phyloP scores from a whole-genome alignment of 768 basidiomycete species.

The Suillus spraguei region DNA sequence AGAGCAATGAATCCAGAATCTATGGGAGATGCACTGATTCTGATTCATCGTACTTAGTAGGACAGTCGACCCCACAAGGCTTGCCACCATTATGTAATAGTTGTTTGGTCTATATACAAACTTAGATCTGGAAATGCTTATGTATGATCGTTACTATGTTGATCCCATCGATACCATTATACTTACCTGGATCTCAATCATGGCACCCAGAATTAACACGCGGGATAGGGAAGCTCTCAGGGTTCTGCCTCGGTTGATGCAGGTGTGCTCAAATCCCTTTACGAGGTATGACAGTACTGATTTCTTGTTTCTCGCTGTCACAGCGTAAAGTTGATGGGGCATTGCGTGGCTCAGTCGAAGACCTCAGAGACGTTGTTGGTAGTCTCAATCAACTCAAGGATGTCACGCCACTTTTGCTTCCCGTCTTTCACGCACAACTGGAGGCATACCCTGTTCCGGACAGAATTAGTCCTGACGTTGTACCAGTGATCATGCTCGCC shows the following conservation, averaged over 20 bases:
- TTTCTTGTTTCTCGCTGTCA: not conserved
- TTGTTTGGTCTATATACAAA: slow-evolving; percentile 15
- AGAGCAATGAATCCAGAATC: not conserved
- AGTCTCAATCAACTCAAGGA: slow-evolving; percentile 9
- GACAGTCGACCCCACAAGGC: too few relatives aligned
- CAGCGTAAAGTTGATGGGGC: slow-evolving; percentile 6
- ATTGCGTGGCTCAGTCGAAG: slow-evolving; percentile 8
- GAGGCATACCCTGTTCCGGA: slow-evolving; percentile 6
- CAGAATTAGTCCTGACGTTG: slow-evolving; percentile 7
- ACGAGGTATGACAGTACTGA: not conserved
- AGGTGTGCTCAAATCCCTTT: not conserved
- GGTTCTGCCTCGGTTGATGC: slow-evolving; percentile 4
- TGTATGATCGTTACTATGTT: slow-evolving; percentile 3
- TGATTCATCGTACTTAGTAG: too few relatives aligned
- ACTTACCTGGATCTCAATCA: not conserved
- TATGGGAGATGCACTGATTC: not conserved
- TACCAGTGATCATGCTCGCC: slow-evolving; percentile 9
- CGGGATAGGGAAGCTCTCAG: slow-evolving; percentile 7
- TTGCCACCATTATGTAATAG: not conserved
- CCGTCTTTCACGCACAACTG: slow-evolving; percentile 7
- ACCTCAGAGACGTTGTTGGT: slow-evolving; percentile 2
- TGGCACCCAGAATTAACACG: slow-evolving; percentile 6
- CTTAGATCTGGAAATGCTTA: slow-evolving; percentile 28
- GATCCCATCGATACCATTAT: slow-evolving; percentile 17
- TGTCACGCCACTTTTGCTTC: not conserved